Conservation (phyloP, 2,329 filamentous ascomycete species). For the Diaporthe ilicicola region DNA sequence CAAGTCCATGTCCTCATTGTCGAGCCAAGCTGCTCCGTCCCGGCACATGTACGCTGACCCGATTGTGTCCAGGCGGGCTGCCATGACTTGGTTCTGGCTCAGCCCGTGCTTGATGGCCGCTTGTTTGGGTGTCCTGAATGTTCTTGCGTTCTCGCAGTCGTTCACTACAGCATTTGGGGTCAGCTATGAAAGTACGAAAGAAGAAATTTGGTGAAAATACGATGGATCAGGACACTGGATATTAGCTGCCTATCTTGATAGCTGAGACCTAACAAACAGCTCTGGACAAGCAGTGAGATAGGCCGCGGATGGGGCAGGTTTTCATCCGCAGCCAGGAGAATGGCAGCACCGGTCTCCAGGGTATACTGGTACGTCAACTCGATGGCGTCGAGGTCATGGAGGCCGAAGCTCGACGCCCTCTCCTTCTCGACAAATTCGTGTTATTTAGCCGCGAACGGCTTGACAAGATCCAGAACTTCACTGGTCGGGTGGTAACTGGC, state of each 20-base stretch:
- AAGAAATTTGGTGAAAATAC: no score
- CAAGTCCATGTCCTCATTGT: conserved; percentile 14
- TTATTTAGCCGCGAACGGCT: neutral
- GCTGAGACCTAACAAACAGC: no score
- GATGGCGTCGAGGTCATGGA: conserved; percentile 16
- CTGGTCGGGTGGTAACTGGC: neutral
- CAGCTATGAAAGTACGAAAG: conserved; percentile 11
- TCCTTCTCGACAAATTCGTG: neutral
- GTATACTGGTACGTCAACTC: conserved; percentile 17
- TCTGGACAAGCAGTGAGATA: no score
- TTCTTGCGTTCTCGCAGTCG: conserved; percentile 20
- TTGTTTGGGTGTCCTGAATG: conserved; percentile 13
- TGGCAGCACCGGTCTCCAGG: conserved; percentile 4
- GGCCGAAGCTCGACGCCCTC: neutral
- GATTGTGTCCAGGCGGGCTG: conserved; percentile 12
- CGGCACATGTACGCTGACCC: conserved; percentile 7
- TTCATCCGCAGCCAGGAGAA: conserved; percentile 3
- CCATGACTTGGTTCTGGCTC: neutral
- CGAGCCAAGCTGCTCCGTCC: conserved; percentile 18
- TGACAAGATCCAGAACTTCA: conserved; percentile 13
- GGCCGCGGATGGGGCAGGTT: neutral
- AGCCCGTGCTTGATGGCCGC: conserved; percentile 9
- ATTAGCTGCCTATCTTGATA: neutral
- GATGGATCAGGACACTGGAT: no score
- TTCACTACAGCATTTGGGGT: conserved; percentile 10